Conservation (phyloP, 345 rosid genomes). For the Moricandia moricandioides region DNA sequence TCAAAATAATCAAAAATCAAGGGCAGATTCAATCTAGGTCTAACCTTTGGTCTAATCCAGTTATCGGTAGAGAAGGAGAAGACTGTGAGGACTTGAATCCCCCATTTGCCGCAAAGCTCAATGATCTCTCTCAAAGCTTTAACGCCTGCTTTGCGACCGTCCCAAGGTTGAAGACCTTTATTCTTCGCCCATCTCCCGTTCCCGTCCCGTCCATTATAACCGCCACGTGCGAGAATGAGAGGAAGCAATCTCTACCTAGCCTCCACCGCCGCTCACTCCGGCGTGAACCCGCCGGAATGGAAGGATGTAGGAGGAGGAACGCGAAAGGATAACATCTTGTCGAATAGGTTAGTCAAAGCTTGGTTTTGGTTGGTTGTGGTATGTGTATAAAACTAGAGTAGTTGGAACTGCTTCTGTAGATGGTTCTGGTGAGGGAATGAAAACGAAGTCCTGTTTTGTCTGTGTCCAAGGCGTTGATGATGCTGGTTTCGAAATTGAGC, state of each 20-base stretch:
- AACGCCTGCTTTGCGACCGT: slow-evolving; percentile 71
- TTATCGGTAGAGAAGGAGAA: slow-evolving; percentile 83
- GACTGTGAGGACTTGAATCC: slow-evolving; percentile 67
- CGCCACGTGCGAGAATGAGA: slow-evolving; percentile 44
- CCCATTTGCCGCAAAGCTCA: slow-evolving; percentile 56
- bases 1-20: too few relatives aligned
- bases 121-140: slow-evolving; percentile 54
- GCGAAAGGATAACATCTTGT: slow-evolving; percentile 29
- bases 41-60: slow-evolving; percentile 71
- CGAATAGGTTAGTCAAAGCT: neutral
- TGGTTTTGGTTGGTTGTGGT: neutral
- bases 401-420: neutral
- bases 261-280: neutral
- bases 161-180: slow-evolving; percentile 47
- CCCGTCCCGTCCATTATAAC: slow-evolving; percentile 85
- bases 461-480: neutral
- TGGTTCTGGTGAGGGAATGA: slow-evolving; percentile 21
- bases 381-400: slow-evolving; percentile 6
- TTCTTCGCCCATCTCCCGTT: slow-evolving; percentile 72
- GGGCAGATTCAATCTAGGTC: neutral
- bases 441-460: slow-evolving; percentile 32
- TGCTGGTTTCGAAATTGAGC: slow-evolving; percentile 32
- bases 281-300: neutral
- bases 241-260: slow-evolving; percentile 10
- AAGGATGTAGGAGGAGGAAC: slow-evolving; percentile 25